Evolutionary conservation across 805 yeast species (phyloP).

Genomic region (Saccharomyces cerevisiae): DNA sequence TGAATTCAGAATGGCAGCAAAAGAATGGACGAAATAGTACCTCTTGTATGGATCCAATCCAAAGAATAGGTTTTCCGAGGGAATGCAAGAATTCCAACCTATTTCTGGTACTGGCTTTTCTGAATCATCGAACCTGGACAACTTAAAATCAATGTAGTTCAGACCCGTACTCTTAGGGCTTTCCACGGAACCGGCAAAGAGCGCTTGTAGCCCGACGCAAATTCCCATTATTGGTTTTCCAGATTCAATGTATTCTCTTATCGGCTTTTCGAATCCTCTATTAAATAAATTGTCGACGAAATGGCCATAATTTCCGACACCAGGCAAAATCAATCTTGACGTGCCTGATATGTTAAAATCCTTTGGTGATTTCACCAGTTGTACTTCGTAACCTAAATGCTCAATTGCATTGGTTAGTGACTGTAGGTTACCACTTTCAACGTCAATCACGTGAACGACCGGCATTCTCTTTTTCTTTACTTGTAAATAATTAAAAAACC

Average conservation of each 20-base stretch:
- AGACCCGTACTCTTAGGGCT: conserved; percentile 56
- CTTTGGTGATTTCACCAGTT: conserved; percentile 48
- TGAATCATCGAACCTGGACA: conserved; percentile 53
- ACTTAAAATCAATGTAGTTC: conserved; percentile 43
- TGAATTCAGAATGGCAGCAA: conserved; percentile 58
- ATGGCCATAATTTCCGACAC: conserved; percentile 96
- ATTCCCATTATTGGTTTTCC: conserved; percentile 93
- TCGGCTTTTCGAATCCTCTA: conserved; percentile 57
- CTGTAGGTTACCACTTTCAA: conserved; percentile 88
- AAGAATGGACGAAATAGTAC: conserved; percentile 93
- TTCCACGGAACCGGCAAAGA: conserved; percentile 71
- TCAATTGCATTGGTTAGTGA: conserved; percentile 83
- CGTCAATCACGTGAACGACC: conserved; percentile 65
- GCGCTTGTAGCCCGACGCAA: conserved; percentile 90
- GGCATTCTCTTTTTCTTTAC: conserved; percentile 5
- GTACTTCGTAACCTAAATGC: conserved; percentile 61
- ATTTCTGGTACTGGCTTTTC: conserved; percentile 89
- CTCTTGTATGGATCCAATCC: conserved; percentile 59
- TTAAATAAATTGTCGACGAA: conserved; percentile 63
- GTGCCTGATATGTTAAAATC: conserved; percentile 46
- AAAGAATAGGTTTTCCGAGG: conserved; percentile 36
- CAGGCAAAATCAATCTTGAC: conserved; percentile 69
- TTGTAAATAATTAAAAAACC: neutral
- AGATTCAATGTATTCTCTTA: conserved; percentile 56
- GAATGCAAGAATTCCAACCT: conserved; percentile 72